Base-by-base conservation (phyloP, 345 rosid genomes). In the Gossypium mustelinum region DNA sequence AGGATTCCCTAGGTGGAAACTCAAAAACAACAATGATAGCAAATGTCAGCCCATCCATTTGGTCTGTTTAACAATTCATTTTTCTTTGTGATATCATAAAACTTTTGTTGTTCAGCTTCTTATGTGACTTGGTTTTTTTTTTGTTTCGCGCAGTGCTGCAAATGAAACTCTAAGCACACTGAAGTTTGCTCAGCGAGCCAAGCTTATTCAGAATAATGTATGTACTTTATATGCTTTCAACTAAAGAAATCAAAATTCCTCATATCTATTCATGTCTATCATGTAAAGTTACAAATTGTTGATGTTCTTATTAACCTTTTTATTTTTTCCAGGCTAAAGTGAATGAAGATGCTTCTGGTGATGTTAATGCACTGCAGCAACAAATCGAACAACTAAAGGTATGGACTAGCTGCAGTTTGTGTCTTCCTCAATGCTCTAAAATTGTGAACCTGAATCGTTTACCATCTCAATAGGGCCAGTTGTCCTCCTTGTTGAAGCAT, bases 1-100 rank as follows among this genome's bases (percentile, higher is more conserved):
- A 94, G 98, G 98, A 94, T 83, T 94, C 97, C 62, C 79, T 94
- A 2, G 98, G 98, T 71, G 98, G 98, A 75, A 94, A 94, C 75
- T 92, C 98, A 3, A 94, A 94, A 82, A 92, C 97, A 72, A 91
- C 91, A 80, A 89, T 94, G 48, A 92, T 94, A 79, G 97, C 97
- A 73, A 92, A 92, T 82, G 92, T 89, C 88, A 92, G 95, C 87
- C 95, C 98, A 79, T 94, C 98, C 45, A 78, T 82, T 57, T 85
- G 98, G 98, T 94, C 51, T 52, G 89, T 86, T 72, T 66, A 68
- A 75, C 62, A 39, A 73, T 56, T 20, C 25, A 57, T 67, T 72
- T 57, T 64, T 68, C 77, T 64, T 62, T 63, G 62, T 57, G 57
- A 34, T 75, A 44, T 20, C 29, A 14, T 20, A 16, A 14, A 34